Evolutionary conservation across 2,329 filamentous ascomycete genomes (phyloP), one percentile per base, ranked within the genome.

Genomic region (Chalara sp.): DNA sequence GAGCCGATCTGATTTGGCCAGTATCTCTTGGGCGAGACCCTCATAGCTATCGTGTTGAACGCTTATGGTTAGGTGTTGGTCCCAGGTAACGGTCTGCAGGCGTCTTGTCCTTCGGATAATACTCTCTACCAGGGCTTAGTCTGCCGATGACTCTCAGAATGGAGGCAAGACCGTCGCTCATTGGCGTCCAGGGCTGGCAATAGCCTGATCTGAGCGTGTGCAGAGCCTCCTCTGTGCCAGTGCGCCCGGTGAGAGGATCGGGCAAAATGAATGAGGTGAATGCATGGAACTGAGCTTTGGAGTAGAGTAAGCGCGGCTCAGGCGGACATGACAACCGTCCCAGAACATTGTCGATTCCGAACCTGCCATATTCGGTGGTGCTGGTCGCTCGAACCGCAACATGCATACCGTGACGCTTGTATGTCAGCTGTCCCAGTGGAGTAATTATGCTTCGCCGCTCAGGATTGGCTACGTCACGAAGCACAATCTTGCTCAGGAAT

Each of bases 191-290:
- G 4, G 62, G 62, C 32, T 64, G 61, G 33, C 72, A 76, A 1
- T 65, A 63, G 0, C 74, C 78, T 0, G 79, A 78, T 3, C 63
- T 58, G 0, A 86, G 65, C 31, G 70, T 72, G 2, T 70, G 63
- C 0, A 81, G 52, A 0, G 80, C 75, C 61, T 85, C 81, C 58
- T 87, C 83, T 0, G 72, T 75, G 0, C 84, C 84, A 0, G 80
- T 86, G 0, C 73, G 69, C 0, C 72, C 67, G 0, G 81, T 86
- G 0, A 87, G 68, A 0, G 69, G 65, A 58, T 87, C 84, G 0
- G 78, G 74, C 0, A 86, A 35, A 0, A 74, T 58, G 32, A 75
- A 79, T 0, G 82, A 83, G 0, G 83, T 87, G 5, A 74, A 64
- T 0, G 82, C 83, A 58, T 87, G 83, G 1, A 81, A 62, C 4